phyloP scores from a whole-genome alignment of 176 grass and related monocot species.

The Eremochloa ophiuroides region DNA sequence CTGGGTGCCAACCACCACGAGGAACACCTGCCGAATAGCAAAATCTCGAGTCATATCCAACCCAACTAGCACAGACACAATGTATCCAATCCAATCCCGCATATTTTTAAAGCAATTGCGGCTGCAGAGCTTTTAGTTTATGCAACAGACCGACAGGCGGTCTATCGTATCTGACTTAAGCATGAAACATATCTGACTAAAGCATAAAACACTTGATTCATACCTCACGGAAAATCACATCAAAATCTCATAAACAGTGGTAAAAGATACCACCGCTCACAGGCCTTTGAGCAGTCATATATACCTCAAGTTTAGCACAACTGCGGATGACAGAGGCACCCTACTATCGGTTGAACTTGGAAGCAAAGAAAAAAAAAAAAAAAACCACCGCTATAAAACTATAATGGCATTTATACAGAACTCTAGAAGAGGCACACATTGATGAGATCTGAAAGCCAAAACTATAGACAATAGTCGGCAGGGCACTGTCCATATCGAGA shows the following conservation, averaged over 20 bases:
- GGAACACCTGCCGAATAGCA: not conserved
- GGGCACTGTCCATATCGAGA: not conserved
- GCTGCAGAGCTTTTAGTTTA: not conserved
- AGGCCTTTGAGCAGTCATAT: not conserved
- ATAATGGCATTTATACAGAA: not conserved
- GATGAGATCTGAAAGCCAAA: not conserved
- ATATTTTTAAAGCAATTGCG: no score
- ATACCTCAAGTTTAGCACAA: not conserved
- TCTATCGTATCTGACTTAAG: not conserved
- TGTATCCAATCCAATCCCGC: no score
- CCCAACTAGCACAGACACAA: not conserved
- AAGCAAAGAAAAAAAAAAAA: not conserved
- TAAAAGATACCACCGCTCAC: not conserved
- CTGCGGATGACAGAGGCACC: not conserved
- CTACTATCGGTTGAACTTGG: not conserved
- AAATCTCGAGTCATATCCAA: not conserved
- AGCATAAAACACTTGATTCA: no score
- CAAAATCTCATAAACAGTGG: not conserved
- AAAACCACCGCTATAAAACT: not conserved
- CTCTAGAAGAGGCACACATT: not conserved
- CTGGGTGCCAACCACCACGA: not conserved
- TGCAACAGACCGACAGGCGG: no score
- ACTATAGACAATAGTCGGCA: not conserved
- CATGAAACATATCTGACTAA: not conserved
- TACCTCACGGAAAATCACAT: not conserved